Base-by-base conservation (phyloP, 331 rosid genomes). In the Prunus yedoensis region DNA sequence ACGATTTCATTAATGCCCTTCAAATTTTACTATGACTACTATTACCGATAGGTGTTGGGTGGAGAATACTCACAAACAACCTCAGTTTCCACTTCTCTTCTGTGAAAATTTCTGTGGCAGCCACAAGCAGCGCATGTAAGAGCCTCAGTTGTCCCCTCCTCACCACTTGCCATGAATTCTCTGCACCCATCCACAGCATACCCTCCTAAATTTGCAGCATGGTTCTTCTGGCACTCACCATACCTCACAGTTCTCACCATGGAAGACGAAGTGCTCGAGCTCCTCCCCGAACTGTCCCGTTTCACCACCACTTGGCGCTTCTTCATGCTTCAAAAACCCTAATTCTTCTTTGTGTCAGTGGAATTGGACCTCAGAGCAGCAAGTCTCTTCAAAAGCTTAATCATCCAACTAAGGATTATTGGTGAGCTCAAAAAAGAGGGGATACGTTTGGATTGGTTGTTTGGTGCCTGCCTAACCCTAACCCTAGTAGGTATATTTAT, bases 1-100 rank as follows among this genome's bases (percentile, higher is more conserved):
- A 28, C 62, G 25, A 74, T 64, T 38, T 74, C 3, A 68, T 50
- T 72, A 46, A 59, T 52, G 38, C 6, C 51, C 74, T 49, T 49
- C 52, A 13, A 38, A 38, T 38, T 38, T 38, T 6, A 38, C 43
- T 38, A 38, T 38, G 43, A 38, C 43, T 38, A 60, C 21, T 1
- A 62, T 30, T 15, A 77, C 14, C 77, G 84, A 80, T 51, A 70
- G 74, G 72, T 38, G 81, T 79, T 74, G 77, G 97, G 91, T 20
- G 98, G 94, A 80, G 97, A 87, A 78, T 94, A 91, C 91, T 94
- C 97, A 86, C 97, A 91, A 15, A 89, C 96, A 21, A 91, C 94
- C 87, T 94, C 99, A 32, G 89, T 85, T 52, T 94, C 95, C 71
- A 90, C 93, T 78, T 88, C 88, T 74, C 88, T 88, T 78, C 85